These are phyloP conservation scores for Dioszegia aurantiaca DNA, from an alignment of 768 basidiomycete genomes.

Conservation along the genomic window DNA sequence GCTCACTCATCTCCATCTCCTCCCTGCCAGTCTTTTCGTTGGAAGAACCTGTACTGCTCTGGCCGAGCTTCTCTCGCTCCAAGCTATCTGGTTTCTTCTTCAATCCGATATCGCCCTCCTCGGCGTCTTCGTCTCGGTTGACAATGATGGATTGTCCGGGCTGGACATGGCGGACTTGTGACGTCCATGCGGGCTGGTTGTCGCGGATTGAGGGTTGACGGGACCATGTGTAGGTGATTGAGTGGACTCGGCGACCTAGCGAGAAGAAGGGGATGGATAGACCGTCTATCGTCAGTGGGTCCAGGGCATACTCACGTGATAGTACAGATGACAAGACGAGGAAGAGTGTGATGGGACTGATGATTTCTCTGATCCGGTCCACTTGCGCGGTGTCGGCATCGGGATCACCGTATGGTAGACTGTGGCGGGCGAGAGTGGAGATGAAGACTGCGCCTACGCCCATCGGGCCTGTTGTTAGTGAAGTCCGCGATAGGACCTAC, in stretches of 20 bases:
- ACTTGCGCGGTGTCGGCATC: conserved; percentile 61
- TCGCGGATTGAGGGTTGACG: conserved; percentile 60
- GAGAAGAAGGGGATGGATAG: conserved; percentile 94
- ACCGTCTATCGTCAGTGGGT: conserved; percentile 58
- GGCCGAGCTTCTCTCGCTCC: conserved; percentile 25
- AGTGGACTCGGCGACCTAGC: conserved; percentile 84
- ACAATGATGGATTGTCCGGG: conserved; percentile 76
- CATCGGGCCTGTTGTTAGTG: conserved; percentile 59
- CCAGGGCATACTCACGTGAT: conserved; percentile 46
- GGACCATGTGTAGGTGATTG: conserved; percentile 85
- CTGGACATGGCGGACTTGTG: conserved; percentile 67
- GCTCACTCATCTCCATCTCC: conserved; percentile 33
- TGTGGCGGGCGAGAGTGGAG: conserved; percentile 51
- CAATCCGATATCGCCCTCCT: conserved; percentile 59
- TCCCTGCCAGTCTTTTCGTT: conserved; percentile 42
- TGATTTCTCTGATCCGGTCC: conserved; percentile 66
- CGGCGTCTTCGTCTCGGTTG: conserved; percentile 66
- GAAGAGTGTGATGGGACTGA: conserved; percentile 91
- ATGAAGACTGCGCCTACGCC: conserved; percentile 97
- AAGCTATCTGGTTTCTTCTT: conserved; percentile 10
- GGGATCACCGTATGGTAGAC: conserved; percentile 46
- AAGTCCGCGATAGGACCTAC: conserved; percentile 62
- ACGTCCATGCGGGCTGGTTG: conserved; percentile 74
- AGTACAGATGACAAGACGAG: conserved; percentile 89
- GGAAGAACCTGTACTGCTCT: conserved; percentile 14